Conservation (phyloP, 345 rosid genomes). For the Acer campestre region DNA sequence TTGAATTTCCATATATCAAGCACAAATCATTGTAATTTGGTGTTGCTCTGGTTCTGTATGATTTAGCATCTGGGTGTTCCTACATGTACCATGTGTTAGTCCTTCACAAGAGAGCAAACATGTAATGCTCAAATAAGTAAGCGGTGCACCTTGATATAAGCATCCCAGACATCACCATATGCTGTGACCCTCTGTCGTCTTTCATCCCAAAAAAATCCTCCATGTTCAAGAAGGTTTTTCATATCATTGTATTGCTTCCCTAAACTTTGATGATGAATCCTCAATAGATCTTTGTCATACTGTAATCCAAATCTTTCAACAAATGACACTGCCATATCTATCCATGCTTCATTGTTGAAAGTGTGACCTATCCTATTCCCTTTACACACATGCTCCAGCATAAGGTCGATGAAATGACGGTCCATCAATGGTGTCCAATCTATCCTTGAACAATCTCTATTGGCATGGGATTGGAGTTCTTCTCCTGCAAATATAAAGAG, state of each 20-base stretch:
- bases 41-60: slow-evolving; percentile 25
- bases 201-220: slow-evolving; percentile 49
- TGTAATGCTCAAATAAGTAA: slow-evolving; percentile 4
- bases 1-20: slow-evolving; percentile 46
- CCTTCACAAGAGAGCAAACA: neutral
- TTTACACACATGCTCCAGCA: slow-evolving; percentile 42
- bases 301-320: slow-evolving; percentile 46
- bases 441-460: slow-evolving; percentile 28
- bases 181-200: slow-evolving; percentile 40
- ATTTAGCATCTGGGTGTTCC: slow-evolving; percentile 41
- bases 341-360: slow-evolving; percentile 38
- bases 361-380: slow-evolving; percentile 31
- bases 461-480: slow-evolving; percentile 21
- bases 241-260: slow-evolving; percentile 36
- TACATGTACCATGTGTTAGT: slow-evolving; percentile 33
- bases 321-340: slow-evolving; percentile 43
- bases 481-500: slow-evolving; percentile 31
- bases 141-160: slow-evolving; percentile 36
- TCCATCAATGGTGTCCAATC: slow-evolving; percentile 54
- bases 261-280: slow-evolving; percentile 34
- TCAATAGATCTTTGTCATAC: slow-evolving; percentile 38
- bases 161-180: slow-evolving; percentile 45
- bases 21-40: slow-evolving; percentile 45
- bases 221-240: slow-evolving; percentile 37
- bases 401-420: slow-evolving; percentile 52